These are phyloP conservation scores for Mycena galopus DNA, from an alignment of 768 basidiomycete genomes.

Conservation along the genomic window DNA sequence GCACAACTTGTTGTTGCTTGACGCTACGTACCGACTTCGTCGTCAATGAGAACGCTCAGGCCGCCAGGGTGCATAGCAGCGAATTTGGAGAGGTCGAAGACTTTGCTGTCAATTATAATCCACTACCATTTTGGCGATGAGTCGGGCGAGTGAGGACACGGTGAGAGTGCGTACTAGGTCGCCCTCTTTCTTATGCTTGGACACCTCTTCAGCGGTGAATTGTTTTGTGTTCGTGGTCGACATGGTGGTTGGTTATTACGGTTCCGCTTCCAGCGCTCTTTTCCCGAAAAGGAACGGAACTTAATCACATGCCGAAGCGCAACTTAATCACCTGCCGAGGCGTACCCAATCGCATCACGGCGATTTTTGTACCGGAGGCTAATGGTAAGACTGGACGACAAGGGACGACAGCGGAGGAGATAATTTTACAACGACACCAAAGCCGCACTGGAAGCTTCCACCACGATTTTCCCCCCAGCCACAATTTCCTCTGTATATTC, in stretches of 20 bases:
- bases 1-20: constrained; percentile 75
- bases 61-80: constrained; percentile 83
- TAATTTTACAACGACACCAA: constrained; percentile 47
- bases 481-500: constrained; percentile 54
- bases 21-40: constrained; percentile 68
- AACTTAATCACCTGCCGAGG: neutral
- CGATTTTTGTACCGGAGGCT: too few species aligned
- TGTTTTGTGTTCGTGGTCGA: constrained; percentile 43
- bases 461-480: constrained; percentile 46
- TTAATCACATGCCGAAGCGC: neutral
- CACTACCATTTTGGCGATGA: constrained; percentile 63
- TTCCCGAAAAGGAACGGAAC: too few species aligned
- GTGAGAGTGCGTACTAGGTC: constrained; percentile 70
- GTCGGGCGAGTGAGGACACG: neutral
- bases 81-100: constrained; percentile 81
- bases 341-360: too few species aligned
- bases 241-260: constrained; percentile 33
- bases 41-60: constrained; percentile 70
- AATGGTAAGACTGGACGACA: too few species aligned
- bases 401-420: too few species aligned
- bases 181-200: constrained; percentile 80
- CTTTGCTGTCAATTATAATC: constrained; percentile 83
- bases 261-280: neutral
- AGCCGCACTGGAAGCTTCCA: constrained; percentile 54
- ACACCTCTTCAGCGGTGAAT: constrained; percentile 54